phyloP scores from a whole-genome alignment of 768 basidiomycete species.

The Hericium rajendrae region DNA sequence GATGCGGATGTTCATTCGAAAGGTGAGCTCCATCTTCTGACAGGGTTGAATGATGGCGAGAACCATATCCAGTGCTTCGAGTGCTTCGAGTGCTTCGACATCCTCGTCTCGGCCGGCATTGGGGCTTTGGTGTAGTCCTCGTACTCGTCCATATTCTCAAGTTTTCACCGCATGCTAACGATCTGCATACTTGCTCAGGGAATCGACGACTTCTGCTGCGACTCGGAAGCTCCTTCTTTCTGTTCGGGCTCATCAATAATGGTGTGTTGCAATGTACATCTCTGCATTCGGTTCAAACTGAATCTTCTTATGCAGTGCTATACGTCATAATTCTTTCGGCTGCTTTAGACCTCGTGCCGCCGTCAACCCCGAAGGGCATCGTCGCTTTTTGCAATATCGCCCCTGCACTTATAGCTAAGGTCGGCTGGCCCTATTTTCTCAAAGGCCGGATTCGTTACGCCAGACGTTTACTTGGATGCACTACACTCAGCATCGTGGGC shows the following conservation, averaged over 20 bases:
- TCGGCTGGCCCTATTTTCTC: slow-evolving; percentile 87
- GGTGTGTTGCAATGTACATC: slow-evolving; percentile 31
- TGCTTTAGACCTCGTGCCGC: slow-evolving; percentile 87
- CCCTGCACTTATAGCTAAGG: slow-evolving; percentile 77
- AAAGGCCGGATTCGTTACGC: slow-evolving; percentile 80
- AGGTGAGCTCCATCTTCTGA: not conserved
- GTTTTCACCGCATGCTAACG: not conserved
- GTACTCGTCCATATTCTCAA: too few species aligned
- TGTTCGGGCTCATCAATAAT: slow-evolving; percentile 90
- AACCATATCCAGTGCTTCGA: not conserved
- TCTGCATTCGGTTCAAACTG: not conserved
- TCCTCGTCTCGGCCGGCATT: too few species aligned
- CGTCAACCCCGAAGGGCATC: slow-evolving; percentile 87
- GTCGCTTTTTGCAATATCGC: slow-evolving; percentile 94
- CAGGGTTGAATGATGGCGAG: not conserved
- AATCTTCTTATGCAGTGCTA: slow-evolving; percentile 42
- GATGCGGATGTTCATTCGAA: not conserved
- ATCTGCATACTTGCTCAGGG: not conserved
- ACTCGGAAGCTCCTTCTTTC: slow-evolving; percentile 64
- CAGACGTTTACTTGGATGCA: slow-evolving; percentile 67
- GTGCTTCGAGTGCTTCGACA: not conserved
- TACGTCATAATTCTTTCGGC: slow-evolving; percentile 97
- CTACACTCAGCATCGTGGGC: slow-evolving; percentile 62
- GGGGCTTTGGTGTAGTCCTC: not conserved
- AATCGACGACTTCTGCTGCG: slow-evolving; percentile 20